A percentile compares a stretch with the other conserved stretches of the same genome.
Conservation (phyloP, 2,329 filamentous ascomycete species). For the Neofusicoccum umdonicola region DNA sequence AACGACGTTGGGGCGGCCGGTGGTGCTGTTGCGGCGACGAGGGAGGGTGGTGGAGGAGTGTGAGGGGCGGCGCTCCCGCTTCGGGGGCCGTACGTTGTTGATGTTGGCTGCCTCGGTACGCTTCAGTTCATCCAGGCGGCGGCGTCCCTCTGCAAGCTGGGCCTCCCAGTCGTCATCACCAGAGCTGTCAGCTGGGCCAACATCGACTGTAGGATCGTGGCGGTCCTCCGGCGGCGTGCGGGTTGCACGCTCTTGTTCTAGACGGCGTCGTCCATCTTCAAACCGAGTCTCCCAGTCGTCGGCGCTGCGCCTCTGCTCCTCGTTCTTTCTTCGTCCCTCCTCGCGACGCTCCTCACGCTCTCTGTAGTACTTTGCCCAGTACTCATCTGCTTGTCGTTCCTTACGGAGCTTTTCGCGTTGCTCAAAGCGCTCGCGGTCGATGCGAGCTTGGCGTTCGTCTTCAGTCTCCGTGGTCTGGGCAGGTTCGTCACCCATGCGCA, state of each 20-base stretch:
- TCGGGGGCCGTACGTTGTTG: neutral
- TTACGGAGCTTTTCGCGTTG: neutral
- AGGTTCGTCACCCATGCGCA: neutral
- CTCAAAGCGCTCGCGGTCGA: neutral
- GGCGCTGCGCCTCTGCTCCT: neutral
- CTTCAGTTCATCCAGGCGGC: neutral
- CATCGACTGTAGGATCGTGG: neutral
- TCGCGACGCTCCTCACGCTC: neutral
- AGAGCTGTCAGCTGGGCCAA: neutral
- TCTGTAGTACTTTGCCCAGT: neutral
- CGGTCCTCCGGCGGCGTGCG: neutral
- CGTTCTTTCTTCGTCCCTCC: neutral
- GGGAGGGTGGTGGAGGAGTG: neutral
- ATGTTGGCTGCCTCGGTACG: neutral
- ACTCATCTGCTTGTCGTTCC: slow-evolving; percentile 2
- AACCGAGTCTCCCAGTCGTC: slow-evolving; percentile 6
- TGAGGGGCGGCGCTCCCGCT: neutral
- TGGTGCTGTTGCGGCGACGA: neutral
- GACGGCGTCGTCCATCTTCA: slow-evolving; percentile 2
- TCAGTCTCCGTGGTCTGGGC: neutral
- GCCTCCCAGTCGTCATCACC: slow-evolving; percentile 2
- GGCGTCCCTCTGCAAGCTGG: neutral
- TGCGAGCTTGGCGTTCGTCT: slow-evolving; percentile 5
- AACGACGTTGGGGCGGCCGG: neutral
- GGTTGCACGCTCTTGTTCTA: neutral